Base-by-base conservation (phyloP, 2,329 filamentous ascomycete species). In the Aureobasidium sp. region DNA sequence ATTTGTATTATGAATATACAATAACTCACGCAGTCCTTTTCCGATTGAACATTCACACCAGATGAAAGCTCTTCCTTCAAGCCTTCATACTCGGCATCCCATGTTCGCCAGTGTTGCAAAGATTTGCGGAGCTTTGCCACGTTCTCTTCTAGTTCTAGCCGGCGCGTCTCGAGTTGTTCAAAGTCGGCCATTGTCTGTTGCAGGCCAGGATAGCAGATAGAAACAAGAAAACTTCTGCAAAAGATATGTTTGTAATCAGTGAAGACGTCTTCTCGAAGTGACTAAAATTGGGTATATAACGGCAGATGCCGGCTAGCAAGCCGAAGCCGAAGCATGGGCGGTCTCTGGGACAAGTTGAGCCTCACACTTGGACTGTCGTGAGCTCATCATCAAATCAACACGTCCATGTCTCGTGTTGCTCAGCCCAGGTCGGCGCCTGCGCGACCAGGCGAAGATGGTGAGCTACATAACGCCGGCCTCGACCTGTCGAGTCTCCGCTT, bases 51-150 rank as follows among this genome's bases (percentile, higher is more conserved):
- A 45, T 78, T 72, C 39, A 79, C 72, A 29, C 87, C 71, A 4
- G 77, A 78, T 58, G 84, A 76, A 33, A 97, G 82, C 69, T 95
- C 90, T 72, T 95, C 90, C 71, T 89, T 91, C 64, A 97, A 81
- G 27, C 87, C 85, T 71, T 96, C 90, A 74, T 97, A 97, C 73
- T 97, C 93, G 52, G 89, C 85, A 72, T 96, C 92, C 84, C 90
- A 95, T 60, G 86, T 87, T 66, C 90, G 88, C 93, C 93, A 99
- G 76, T 96, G 88, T 65, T 86, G 85, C 59, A 97, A 81, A 7
- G 89, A 86, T 69, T 88, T 85, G 61, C 84, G 84, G 22, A 97
- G 82, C 71, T 90, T 85, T 54, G 81, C 77, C 50, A 96, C 82
- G 66, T 87, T 91, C 40, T 85, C 82, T 73, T 96, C 90, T 8